Evolutionary conservation across 345 rosid species (phyloP), one percentile per base, ranked within the genome.

Genomic region (Rhodamnia rubescens): DNA sequence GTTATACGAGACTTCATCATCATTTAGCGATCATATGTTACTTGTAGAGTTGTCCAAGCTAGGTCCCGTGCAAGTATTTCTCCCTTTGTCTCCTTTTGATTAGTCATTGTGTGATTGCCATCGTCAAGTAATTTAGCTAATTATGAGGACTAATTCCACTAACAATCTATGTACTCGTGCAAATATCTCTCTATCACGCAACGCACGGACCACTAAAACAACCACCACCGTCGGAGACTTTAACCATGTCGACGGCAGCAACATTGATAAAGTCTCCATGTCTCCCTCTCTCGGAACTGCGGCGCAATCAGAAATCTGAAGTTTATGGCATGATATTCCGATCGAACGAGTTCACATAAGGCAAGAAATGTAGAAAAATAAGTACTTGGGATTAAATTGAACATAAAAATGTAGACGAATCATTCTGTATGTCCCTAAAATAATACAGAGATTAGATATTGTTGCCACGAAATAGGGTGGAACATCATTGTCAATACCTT

Each of bases 31-130:
- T 49, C 51, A 10, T 4, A 36, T 9, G 26, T 69, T 32, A 18
- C 7, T 0, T 0, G 26, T 69, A 3, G 2, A 5, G 3, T 18
- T 18, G 1, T 36, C 24, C 22, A 4, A 24, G 1, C 7, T 18
- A 69, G 47, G 47, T 36, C 7, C 24, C 7, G 0, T 9, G 24
- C 47, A 18, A 36, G 13, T 8, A 10, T 32, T 18, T 10, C 78
- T 32, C 20, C 78, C 44, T 18, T 69, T 1, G 44, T 18, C 42
- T 22, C 59, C 78, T 2, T 64, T 64, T 8, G 44, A 32, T 32
- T 64, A 8, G 36, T 32, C 12, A 18, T 32, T 8, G 47, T 0
- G 24, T 8, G 12, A 32, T 64, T 18, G 24, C 44, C 21, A 18
- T 64, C 42, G 0, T 4, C 75, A 32, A 0, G 24, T 32, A 15